Evolutionary conservation across 148 eudicot genomes (phyloP).

Genomic region (Suaeda aralocaspica): DNA sequence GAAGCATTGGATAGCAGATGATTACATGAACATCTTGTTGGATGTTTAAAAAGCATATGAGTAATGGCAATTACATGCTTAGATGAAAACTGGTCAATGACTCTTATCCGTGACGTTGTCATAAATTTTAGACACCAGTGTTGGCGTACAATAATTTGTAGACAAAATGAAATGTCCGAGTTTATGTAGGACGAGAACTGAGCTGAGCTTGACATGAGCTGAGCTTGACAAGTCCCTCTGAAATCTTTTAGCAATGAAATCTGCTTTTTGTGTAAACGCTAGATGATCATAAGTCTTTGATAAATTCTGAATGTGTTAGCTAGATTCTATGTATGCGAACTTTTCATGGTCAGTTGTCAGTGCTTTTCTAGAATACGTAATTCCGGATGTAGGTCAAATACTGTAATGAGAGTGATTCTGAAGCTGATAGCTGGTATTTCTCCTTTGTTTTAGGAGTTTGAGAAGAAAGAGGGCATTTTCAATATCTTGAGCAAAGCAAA

Average conservation of each 20-base stretch:
- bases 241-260: not conserved
- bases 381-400: not conserved
- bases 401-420: constrained; percentile 6
- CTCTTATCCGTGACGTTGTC: not conserved
- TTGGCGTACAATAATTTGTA: not conserved
- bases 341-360: not conserved
- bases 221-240: not conserved
- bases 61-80: not conserved
- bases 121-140: not conserved
- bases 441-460: constrained; percentile 33
- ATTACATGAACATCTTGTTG: not conserved
- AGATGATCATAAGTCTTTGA: not conserved
- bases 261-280: not conserved
- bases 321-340: not conserved
- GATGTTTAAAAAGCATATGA: not conserved
- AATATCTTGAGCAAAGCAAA: constrained; percentile 70
- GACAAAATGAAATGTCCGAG: not conserved
- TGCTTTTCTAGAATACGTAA: not conserved
- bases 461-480: constrained; percentile 39
- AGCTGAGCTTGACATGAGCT: no score
- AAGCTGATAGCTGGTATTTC: constrained; percentile 16
- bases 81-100: not conserved
- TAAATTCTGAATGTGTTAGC: not conserved
- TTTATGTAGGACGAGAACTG: not conserved
- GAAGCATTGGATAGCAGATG: not conserved